These are phyloP conservation scores for Globisporangium takayamanum DNA, from an alignment of 352 stramenopile genomes.

Conservation along the genomic window DNA sequence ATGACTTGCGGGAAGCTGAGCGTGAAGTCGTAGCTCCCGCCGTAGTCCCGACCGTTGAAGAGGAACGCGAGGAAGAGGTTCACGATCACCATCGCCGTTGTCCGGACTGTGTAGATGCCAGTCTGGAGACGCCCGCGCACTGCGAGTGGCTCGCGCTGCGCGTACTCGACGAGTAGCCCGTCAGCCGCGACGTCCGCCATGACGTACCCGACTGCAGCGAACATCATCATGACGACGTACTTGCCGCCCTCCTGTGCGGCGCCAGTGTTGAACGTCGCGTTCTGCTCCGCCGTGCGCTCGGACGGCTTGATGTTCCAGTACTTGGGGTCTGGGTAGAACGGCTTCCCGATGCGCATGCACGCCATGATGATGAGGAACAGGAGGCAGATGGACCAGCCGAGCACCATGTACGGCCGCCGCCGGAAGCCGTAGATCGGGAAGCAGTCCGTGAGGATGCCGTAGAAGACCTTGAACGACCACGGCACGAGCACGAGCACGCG, in stretches of 20 bases:
- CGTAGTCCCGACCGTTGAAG: conserved; percentile 57
- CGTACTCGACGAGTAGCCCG: conserved; percentile 21
- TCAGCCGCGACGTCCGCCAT: conserved; percentile 72
- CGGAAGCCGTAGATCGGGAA: conserved; percentile 50
- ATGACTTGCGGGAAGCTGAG: conserved; percentile 42
- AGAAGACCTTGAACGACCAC: conserved; percentile 66
- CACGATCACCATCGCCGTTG: conserved; percentile 25
- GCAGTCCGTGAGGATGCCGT: conserved; percentile 53
- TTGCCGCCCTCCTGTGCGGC: conserved; percentile 29
- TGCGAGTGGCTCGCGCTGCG: conserved; percentile 34
- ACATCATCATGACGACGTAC: conserved; percentile 69
- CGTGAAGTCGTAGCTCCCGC: conserved; percentile 42
- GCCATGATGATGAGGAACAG: conserved; percentile 41
- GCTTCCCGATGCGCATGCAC: conserved; percentile 26
- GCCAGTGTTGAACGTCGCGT: conserved; percentile 24
- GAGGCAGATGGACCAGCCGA: conserved; percentile 47
- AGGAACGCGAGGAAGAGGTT: conserved; percentile 32
- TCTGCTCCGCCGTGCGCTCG: conserved; percentile 22
- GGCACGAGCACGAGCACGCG: conserved; percentile 28
- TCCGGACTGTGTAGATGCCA: conserved; percentile 39
- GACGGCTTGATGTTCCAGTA: conserved; percentile 13
- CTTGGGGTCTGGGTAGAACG: conserved; percentile 34
- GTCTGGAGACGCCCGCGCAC: conserved; percentile 37
- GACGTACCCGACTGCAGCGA: conserved; percentile 67
- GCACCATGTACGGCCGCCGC: conserved; percentile 53